phyloP scores from a whole-genome alignment of 768 basidiomycete species.

The Paxillus rubicundulus region DNA sequence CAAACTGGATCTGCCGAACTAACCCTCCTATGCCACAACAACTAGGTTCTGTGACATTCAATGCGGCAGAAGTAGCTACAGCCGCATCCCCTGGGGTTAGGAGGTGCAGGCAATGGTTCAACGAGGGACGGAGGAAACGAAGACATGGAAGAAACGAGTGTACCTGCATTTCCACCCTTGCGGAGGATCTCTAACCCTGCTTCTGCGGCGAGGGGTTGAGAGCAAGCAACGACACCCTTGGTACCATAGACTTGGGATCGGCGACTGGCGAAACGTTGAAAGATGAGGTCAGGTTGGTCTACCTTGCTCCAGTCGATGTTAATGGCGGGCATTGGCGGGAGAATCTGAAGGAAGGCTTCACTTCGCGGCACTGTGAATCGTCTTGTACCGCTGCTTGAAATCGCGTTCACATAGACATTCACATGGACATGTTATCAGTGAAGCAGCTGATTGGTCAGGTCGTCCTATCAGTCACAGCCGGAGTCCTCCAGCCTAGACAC shows the following conservation, averaged over 20 bases:
- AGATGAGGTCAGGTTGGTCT: conserved; percentile 59
- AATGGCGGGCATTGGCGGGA: conserved; percentile 24
- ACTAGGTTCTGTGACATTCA: conserved; percentile 89
- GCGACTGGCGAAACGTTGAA: conserved; percentile 77
- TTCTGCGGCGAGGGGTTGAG: conserved; percentile 88
- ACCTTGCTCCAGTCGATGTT: conserved; percentile 59
- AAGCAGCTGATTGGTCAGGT: neutral
- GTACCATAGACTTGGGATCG: conserved; percentile 84
- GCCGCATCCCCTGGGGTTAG: conserved; percentile 76
- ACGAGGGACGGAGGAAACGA: neutral
- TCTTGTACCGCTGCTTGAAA: neutral
- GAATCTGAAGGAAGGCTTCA: neutral
- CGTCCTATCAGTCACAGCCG: too few species aligned
- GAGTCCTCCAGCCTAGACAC: too few species aligned
- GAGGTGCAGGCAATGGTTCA: neutral
- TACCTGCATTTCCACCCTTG: conserved; percentile 95
- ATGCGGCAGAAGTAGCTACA: conserved; percentile 86
- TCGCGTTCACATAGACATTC: neutral
- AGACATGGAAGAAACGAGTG: conserved; percentile 12
- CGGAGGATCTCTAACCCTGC: conserved; percentile 90
- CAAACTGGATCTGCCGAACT: conserved; percentile 13
- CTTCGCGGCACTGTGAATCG: neutral
- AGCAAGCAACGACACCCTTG: conserved; percentile 84
- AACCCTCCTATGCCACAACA: conserved; percentile 93
- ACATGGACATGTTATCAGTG: neutral